Evolutionary conservation across 345 rosid species (phyloP).

Genomic region (Ceriops tagal): DNA sequence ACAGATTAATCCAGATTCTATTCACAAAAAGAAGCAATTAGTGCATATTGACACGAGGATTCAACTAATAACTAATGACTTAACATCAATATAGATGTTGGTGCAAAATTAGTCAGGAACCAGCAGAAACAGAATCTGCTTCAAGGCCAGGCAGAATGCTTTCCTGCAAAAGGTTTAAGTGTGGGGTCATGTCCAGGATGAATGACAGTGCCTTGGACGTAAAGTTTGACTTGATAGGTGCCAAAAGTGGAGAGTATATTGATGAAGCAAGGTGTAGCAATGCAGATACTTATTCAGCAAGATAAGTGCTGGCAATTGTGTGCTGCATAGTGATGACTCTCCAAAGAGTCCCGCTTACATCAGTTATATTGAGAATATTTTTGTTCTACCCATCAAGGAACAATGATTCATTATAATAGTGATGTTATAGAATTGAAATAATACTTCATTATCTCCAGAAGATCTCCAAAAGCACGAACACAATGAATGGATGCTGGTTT

Average conservation of each 20-base stretch:
- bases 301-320: background rate
- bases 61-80: no score
- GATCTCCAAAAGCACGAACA: constrained; percentile 86
- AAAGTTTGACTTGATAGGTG: background rate
- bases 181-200: background rate
- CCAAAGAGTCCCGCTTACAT: background rate
- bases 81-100: no score
- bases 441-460: constrained; percentile 77
- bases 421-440: background rate
- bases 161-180: background rate
- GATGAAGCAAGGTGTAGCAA: background rate
- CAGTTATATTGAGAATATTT: background rate
- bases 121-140: no score
- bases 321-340: background rate
- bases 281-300: background rate
- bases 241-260: background rate
- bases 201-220: background rate
- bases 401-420: background rate
- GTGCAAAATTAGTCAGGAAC: no score
- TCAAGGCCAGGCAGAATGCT: background rate
- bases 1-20: constrained; percentile 3
- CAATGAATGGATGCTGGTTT: constrained; percentile 75
- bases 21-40: background rate
- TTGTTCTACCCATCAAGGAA: background rate
- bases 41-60: no score